These are phyloP conservation scores for Pleurotus sapidus DNA, from an alignment of 768 basidiomycete genomes.

Conservation along the genomic window DNA sequence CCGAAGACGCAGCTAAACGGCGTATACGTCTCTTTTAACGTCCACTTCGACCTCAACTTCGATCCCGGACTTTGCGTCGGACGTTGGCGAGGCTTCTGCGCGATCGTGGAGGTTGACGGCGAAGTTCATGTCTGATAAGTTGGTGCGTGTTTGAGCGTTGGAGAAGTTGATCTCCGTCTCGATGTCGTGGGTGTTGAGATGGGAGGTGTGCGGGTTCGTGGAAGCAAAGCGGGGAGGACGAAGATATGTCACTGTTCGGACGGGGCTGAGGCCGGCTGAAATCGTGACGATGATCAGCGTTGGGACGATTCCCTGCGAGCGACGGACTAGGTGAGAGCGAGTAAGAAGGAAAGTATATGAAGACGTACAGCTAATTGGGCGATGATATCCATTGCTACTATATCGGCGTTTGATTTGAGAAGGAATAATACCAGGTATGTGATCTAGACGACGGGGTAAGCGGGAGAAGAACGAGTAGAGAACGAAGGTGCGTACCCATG, in stretches of 20 bases:
- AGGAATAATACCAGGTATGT: slow-evolving; percentile 1
- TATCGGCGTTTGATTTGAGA: slow-evolving; percentile 2
- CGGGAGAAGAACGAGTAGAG: not conserved
- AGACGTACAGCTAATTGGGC: not conserved
- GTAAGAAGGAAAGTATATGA: not conserved
- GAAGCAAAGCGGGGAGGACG: not conserved
- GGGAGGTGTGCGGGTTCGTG: not conserved
- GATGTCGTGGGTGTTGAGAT: not conserved
- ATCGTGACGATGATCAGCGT: not conserved
- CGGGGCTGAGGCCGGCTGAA: not conserved
- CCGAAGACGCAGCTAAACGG: too few species aligned
- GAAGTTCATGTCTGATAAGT: not conserved
- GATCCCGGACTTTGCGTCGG: too few species aligned
- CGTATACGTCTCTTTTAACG: too few species aligned
- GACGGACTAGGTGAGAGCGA: not conserved
- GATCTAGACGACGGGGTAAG: not conserved
- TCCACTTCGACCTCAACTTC: too few species aligned
- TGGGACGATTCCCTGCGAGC: not conserved
- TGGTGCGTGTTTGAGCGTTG: not conserved
- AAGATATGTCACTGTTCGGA: not conserved
- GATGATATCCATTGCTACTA: slow-evolving; percentile 2
- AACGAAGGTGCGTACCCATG: not conserved
- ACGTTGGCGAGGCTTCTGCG: too few species aligned
- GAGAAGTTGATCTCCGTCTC: not conserved
- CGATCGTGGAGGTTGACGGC: not conserved